These are phyloP conservation scores for Penicillium janthinellum DNA, from an alignment of 2,329 filamentous ascomycete species.

Conservation along the genomic window DNA sequence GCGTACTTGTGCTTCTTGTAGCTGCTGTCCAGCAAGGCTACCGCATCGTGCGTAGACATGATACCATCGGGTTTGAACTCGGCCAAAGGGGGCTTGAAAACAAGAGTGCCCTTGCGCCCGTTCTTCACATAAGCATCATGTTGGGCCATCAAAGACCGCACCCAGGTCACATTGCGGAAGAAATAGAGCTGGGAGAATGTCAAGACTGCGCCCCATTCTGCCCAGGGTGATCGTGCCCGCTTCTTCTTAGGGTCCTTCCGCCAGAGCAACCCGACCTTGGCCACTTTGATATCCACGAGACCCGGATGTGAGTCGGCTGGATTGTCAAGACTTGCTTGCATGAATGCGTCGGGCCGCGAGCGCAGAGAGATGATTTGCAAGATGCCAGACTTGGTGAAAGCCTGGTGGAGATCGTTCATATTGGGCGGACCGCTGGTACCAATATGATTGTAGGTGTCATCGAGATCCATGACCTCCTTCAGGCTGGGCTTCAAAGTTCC, in stretches of 20 bases:
- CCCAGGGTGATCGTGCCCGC: constrained; percentile 93
- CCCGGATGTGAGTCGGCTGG: constrained; percentile 85
- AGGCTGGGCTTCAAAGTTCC: constrained; percentile 80
- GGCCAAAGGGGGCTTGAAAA: constrained; percentile 86
- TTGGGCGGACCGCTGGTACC: constrained; percentile 76
- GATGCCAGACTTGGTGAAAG: constrained; percentile 87
- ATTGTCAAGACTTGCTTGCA: constrained; percentile 83
- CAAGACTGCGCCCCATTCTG: constrained; percentile 96
- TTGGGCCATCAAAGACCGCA: constrained; percentile 87
- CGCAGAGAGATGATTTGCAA: constrained; percentile 93
- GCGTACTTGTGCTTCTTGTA: constrained; percentile 96
- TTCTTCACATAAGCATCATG: constrained; percentile 79
- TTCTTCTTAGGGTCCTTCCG: constrained; percentile 92
- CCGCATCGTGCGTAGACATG: constrained; percentile 90
- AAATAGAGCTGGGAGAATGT: constrained; percentile 98
- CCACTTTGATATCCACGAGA: constrained; percentile 95
- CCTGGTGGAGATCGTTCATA: constrained; percentile 77
- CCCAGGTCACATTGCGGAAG: constrained; percentile 90
- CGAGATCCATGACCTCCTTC: constrained; percentile 87
- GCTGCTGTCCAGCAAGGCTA: constrained; percentile 79
- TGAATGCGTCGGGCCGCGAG: constrained; percentile 92
- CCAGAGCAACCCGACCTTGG: constrained; percentile 93
- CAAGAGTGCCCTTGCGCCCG: constrained; percentile 74
- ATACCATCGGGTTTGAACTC: constrained; percentile 93
- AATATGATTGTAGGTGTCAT: constrained; percentile 88